Base-by-base conservation (phyloP, 805 yeast species). In the Cyberlindnera mrakii region DNA sequence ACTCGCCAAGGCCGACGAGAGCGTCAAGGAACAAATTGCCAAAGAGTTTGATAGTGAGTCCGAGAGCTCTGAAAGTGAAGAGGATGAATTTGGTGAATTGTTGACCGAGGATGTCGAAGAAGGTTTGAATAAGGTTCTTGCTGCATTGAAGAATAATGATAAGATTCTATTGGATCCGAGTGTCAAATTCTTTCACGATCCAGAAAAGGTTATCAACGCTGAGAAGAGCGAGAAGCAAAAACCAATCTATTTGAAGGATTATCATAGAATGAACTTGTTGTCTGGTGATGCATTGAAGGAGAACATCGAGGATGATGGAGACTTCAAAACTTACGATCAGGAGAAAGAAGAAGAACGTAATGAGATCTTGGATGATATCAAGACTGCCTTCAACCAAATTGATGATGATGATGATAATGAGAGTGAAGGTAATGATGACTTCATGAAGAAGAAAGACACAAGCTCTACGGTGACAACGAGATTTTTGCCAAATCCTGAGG, bases 1-100 rank as follows among this genome's bases (percentile, higher is more conserved):
- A 43, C 49, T 41, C 7, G 48, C 50, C 5, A 51, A 48, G 10
- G 48, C 52, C 9, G 55, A 49, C 11, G 39, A 41, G n/a, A 30
- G 33, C 3, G 49, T 46, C 18, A 58, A 55, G 47, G 55, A 66
- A 31, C 50, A 53, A 44, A 48, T 59, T 48, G 59, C 40, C 14
- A 65, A 58, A 37, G 67, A 60, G 32, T 58, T 56, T 23, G 69
- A 60, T 2, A 64, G 65, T 6, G 68, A 67, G 15, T 64, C 70
- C n/a, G 72, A 70, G 8, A 47, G 64, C 11, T 57, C 47, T 13
- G 43, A 45, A 3, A 48, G 53, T 33, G 50, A 87, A 58, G 99
- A 91, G 64, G 99, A 93, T 59, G 96, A 90, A 47, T 82, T 63
- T 52, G 99, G 96, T 41, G 96, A 89, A 27, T 68, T 93, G 40